Base-by-base conservation (phyloP, 176 grass and related monocot genomes). In the Elaeis guineensis region DNA sequence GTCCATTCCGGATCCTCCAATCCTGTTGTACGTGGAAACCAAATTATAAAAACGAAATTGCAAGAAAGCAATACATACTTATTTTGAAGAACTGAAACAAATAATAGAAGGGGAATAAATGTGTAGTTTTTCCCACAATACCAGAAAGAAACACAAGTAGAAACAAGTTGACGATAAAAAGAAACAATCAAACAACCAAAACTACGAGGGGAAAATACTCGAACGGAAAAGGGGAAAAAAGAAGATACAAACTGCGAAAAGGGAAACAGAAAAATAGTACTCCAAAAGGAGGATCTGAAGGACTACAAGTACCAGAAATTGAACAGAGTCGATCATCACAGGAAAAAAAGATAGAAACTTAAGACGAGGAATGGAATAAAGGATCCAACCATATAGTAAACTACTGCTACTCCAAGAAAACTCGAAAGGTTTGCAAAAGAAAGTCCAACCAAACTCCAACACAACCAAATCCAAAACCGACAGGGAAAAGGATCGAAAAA, bases 1-100 rank as follows among this genome's bases (percentile, higher is more conserved):
- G 51, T 97, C 92, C 69, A 97, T 82, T 4, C 87, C 87, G 18
- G 92, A 78, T 19, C 84, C 92, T 16, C 92, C 92, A 54, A 97
- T 64, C 87, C 92, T 97, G 74, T 16, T 62, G 20, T 19, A 65
- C 11, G 61, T 32, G 30, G 50, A 5, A 21, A 67, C 58, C 16
- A 76, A 21, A 21, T 23, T 65, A 19, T 75, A 58, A 54, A 18
- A 21, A 59, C 3, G 50, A 35, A 21, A 49, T 8, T 16, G 7
- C 11, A 17, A 51, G 15, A 52, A 39, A 22, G 9, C 2, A 24
- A 62, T 28, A 3, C 21, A 62, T 17, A 62, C 17, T 64, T 30
- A 30, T 11, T 21, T 35, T 21, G 28, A 21, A 44, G 9, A 44
- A 44, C 35, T 44, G 35, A 2, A 18, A 16, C 14, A 66, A 19